These are phyloP conservation scores for Phalaenopsis aphrodite DNA, from an alignment of 106 monocot genomes.

Conservation along the genomic window DNA sequence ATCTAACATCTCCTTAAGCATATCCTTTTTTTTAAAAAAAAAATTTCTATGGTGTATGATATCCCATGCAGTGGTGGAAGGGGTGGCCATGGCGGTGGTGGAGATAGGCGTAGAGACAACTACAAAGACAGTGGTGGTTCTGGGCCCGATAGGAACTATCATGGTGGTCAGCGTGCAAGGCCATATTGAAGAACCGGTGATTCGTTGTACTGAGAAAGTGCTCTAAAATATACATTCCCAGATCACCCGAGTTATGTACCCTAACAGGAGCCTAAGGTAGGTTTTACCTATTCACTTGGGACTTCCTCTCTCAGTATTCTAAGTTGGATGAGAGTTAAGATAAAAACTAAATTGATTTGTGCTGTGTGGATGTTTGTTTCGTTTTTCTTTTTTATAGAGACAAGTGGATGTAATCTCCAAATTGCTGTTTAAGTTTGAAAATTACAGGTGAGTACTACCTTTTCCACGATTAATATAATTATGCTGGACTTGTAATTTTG, in stretches of 20 bases:
- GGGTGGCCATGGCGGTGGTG: not conserved
- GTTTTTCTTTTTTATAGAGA: conserved; percentile 2
- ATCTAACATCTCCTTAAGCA: not conserved
- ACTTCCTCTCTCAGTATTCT: not conserved
- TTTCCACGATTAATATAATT: conserved; percentile 6
- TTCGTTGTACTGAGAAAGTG: conserved; percentile 5
- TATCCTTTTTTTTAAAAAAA: not conserved
- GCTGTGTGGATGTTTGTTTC: conserved; percentile 10
- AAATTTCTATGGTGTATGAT: not conserved
- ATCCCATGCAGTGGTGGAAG: conserved; percentile 3
- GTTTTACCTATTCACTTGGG: conserved; percentile 4
- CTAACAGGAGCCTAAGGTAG: conserved; percentile 8
- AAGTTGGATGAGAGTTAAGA: conserved; percentile 6
- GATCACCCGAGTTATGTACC: conserved; percentile 4
- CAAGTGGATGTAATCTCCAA: conserved; percentile 11
- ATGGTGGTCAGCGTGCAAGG: conserved; percentile 3
- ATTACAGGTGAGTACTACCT: conserved; percentile 7
- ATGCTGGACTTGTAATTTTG: not conserved
- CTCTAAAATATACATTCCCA: not conserved
- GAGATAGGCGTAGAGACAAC: not conserved
- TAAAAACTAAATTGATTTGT: conserved; percentile 1
- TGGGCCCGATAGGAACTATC: conserved; percentile 10
- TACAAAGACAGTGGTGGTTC: conserved; percentile 1
- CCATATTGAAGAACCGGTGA: conserved; percentile 5
- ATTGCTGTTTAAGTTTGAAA: conserved; percentile 5